Conservation (phyloP, 441 rosid genomes). For the Adansonia madagascariensis region DNA sequence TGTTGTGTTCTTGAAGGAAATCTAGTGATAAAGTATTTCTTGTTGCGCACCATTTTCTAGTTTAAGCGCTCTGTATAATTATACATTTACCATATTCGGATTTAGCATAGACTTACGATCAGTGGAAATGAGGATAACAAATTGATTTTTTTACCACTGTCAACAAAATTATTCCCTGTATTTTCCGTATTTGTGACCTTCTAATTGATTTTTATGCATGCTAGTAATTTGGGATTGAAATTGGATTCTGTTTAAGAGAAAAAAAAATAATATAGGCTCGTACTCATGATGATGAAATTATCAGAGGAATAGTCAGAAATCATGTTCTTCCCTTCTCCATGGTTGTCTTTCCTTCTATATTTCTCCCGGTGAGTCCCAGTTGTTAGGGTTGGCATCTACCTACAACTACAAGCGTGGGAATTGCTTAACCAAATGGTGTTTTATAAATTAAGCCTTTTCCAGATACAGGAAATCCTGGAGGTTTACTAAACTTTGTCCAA, state of each 20-base stretch:
- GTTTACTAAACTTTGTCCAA: too few relatives aligned
- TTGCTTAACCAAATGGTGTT: too few relatives aligned
- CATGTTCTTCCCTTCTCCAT: too few relatives aligned
- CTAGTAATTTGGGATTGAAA: background rate
- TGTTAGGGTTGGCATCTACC: background rate
- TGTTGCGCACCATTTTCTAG: background rate
- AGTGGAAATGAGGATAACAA: background rate
- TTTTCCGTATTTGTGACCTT: background rate
- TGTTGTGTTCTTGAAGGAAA: constrained; percentile 24
- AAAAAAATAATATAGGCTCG: too few relatives aligned
- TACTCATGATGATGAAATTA: too few relatives aligned
- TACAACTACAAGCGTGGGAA: background rate
- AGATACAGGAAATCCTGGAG: background rate
- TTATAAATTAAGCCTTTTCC: background rate
- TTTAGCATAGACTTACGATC: background rate
- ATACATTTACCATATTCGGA: background rate
- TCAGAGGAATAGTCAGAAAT: too few relatives aligned
- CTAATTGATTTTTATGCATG: background rate
- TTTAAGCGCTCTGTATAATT: background rate
- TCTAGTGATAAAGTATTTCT: background rate
- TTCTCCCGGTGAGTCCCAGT: background rate
- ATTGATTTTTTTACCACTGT: background rate
- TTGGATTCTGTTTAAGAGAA: background rate
- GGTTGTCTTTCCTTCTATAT: background rate
- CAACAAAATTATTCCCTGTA: background rate